Base-by-base conservation (phyloP, 257 asterid species). In the Linderniella brevidens region DNA sequence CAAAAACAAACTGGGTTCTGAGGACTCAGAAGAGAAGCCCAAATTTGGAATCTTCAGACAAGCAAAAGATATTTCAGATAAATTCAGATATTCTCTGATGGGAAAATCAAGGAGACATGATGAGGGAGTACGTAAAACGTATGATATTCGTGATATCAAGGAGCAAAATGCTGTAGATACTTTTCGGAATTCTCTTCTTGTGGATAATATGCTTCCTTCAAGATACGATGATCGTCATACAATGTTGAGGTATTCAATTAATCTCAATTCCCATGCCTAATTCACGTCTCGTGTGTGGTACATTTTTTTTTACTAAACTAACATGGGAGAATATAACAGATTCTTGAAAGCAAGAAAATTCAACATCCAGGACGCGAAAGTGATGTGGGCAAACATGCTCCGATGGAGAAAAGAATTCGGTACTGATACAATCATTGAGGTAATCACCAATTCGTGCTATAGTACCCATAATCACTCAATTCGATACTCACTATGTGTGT, bases 361-460 rank as follows among this genome's bases (percentile, higher is more conserved):
- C 58, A 66, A 74, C 57, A 60, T 68, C 53, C 68, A 59, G 25
- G 74, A 68, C 50, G 75, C 92, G 11, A 79, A 74, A 63, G 18
- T 48, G 57, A 72, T 83, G 94, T 83, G 94, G 94, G 81, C 68
- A 41, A 66, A 70, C 66, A 83, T 79, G 94, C 80, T 79, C 19
- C 78, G 62, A 56, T 83, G 94, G 94, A 76, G 94, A 57, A 60
- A 53, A 52, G 69, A 58, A 17, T 83, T 79, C 35, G 82, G 80
- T 18, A 57, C 83, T 38, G 92, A 83, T 59, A 68, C 70, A 19
- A 79, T 83, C 41, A 51, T 74, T 60, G 68, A 80, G 88, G 94
- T 83, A 62, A 59, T 51, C 52, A 41, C 50, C 19, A 39, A 39
- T 39, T 39, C 15, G 3, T 11, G 9, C 13, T 10, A 39, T 37